These are phyloP conservation scores for Crucibulum laeve DNA, from an alignment of 768 basidiomycete species.

Conservation along the genomic window DNA sequence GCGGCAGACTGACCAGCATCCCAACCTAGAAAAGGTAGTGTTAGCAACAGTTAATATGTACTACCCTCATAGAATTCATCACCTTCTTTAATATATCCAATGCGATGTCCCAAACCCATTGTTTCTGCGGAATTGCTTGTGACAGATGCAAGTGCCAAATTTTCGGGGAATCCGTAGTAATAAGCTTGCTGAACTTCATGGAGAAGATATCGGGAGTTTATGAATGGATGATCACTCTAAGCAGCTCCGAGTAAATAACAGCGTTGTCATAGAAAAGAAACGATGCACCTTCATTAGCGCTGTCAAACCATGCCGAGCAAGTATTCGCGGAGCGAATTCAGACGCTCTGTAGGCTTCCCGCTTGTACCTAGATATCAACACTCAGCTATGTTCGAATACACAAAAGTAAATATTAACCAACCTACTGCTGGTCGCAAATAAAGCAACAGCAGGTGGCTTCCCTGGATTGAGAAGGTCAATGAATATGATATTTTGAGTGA, in stretches of 20 bases:
- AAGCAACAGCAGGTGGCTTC: slow-evolving; percentile 65
- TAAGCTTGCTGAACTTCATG: slow-evolving; percentile 85
- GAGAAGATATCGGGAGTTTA: slow-evolving; percentile 71
- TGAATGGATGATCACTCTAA: slow-evolving; percentile 63
- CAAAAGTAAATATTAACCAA: slow-evolving; percentile 8
- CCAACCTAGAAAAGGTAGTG: slow-evolving; percentile 43
- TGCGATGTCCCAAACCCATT: slow-evolving; percentile 74
- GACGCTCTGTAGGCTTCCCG: slow-evolving; percentile 79
- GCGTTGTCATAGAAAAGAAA: neutral
- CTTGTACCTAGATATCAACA: slow-evolving; percentile 47
- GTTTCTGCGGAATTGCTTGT: slow-evolving; percentile 68
- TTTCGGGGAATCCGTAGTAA: slow-evolving; percentile 71
- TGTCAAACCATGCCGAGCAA: slow-evolving; percentile 61
- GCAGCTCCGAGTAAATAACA: neutral
- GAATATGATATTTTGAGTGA: neutral
- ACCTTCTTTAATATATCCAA: slow-evolving; percentile 76
- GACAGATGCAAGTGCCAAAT: slow-evolving; percentile 69
- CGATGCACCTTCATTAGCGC: slow-evolving; percentile 69
- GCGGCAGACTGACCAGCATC: slow-evolving; percentile 56
- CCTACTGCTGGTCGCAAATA: slow-evolving; percentile 59
- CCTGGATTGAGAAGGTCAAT: slow-evolving; percentile 30
- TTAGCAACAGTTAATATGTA: neutral
- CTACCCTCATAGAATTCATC: neutral
- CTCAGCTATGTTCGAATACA: neutral
- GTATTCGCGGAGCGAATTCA: slow-evolving; percentile 74